A percentile compares a stretch with the other conserved stretches of the same genome.
phyloP scores from a whole-genome alignment of 768 basidiomycete species.

The Macrolepiota dolichaula region DNA sequence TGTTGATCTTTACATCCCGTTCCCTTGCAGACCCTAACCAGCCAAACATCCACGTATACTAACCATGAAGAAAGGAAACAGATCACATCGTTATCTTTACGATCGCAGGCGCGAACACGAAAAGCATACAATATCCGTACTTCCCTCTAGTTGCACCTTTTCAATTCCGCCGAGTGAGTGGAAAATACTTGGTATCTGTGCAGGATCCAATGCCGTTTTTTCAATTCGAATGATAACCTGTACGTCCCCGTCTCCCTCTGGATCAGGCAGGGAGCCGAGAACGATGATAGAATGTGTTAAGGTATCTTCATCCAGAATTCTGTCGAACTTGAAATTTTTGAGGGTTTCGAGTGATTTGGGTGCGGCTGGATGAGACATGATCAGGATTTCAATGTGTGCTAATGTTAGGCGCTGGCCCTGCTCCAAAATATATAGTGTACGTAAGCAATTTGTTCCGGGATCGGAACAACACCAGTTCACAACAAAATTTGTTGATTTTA shows the following conservation, averaged over 20 bases:
- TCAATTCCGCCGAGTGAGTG: slow-evolving; percentile 33
- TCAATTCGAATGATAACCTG: slow-evolving; percentile 75
- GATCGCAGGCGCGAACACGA: background rate
- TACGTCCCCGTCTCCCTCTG: slow-evolving; percentile 19
- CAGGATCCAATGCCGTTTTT: slow-evolving; percentile 62
- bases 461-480: too few species aligned
- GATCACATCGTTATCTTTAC: background rate
- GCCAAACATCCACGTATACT: slow-evolving; percentile 84
- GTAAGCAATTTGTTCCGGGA: too few species aligned
- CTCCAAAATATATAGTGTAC: too few species aligned
- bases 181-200: slow-evolving; percentile 35
- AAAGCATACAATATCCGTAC: slow-evolving; percentile 66
- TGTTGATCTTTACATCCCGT: slow-evolving; percentile 75
- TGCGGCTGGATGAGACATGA: slow-evolving; percentile 31
- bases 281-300: slow-evolving; percentile 58
- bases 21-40: slow-evolving; percentile 51
- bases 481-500: too few species aligned
- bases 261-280: slow-evolving; percentile 59
- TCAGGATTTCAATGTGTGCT: background rate
- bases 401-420: too few species aligned
- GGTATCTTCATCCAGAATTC: slow-evolving; percentile 60
- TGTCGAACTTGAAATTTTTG: slow-evolving; percentile 51
- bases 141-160: slow-evolving; percentile 46
- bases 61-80: slow-evolving; percentile 6
- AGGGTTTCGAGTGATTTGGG: slow-evolving; percentile 33